These are phyloP conservation scores for Yamadazyma membranifaciens DNA, from an alignment of 1,139 yeast genomes.

Conservation along the genomic window DNA sequence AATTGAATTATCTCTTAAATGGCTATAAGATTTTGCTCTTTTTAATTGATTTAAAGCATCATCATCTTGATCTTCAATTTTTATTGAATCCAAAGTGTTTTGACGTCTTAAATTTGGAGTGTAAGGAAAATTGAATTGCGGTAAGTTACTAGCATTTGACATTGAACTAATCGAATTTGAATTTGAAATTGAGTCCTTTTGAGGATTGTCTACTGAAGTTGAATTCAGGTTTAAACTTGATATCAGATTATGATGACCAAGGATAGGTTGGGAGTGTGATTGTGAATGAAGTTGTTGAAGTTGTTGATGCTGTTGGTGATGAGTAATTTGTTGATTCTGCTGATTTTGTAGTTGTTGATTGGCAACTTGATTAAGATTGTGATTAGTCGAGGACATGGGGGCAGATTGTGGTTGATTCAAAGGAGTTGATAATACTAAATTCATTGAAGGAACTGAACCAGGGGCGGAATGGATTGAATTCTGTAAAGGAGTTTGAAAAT, in stretches of 20 bases:
- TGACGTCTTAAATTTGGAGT: slow-evolving; percentile 19
- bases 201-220: not conserved
- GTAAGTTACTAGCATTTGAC: slow-evolving; percentile 6
- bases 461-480: slow-evolving; percentile 3
- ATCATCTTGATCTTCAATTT: slow-evolving; percentile 43
- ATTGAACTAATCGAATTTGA: slow-evolving; percentile 1
- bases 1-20: not conserved
- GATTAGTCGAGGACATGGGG: not conserved
- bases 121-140: slow-evolving; percentile 8
- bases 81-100: slow-evolving; percentile 31
- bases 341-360: not conserved
- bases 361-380: not conserved
- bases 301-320: not conserved
- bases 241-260: not conserved
- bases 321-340: not conserved
- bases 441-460: slow-evolving; percentile 3
- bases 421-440: slow-evolving; percentile 4
- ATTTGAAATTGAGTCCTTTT: not conserved
- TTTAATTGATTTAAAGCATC: slow-evolving; percentile 44
- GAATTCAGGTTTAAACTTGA: not conserved
- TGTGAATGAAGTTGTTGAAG: not conserved
- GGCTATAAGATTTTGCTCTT: slow-evolving; percentile 32
- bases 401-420: slow-evolving; percentile 3
- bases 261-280: not conserved
- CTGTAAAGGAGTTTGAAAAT: slow-evolving; percentile 33